These are phyloP conservation scores for Artemisia tridentata DNA, from an alignment of 129 eudicot genomes.

Conservation along the genomic window DNA sequence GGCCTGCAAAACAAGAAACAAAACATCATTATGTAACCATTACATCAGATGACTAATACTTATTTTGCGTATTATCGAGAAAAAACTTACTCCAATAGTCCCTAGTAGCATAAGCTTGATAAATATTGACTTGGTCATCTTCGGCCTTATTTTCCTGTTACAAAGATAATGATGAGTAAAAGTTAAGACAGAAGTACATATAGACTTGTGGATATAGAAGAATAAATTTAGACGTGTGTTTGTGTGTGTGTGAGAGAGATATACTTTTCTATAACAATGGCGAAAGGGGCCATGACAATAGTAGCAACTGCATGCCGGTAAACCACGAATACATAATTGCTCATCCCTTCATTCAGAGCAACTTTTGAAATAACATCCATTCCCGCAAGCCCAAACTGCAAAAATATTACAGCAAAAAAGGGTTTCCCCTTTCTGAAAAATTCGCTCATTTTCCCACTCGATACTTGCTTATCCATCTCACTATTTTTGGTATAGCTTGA, in stretches of 20 bases:
- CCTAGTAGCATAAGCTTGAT: constrained; percentile 60
- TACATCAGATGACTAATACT: background rate
- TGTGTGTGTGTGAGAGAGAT: background rate
- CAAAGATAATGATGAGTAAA: constrained; percentile 15
- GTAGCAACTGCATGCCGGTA: constrained; percentile 55
- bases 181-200: background rate
- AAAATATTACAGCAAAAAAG: constrained; percentile 44
- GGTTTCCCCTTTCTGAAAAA: constrained; percentile 37
- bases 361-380: constrained; percentile 45
- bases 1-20: constrained; percentile 52
- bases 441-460: constrained; percentile 15
- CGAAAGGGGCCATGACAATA: constrained; percentile 56
- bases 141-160: constrained; percentile 81
- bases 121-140: constrained; percentile 67
- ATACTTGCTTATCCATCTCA: constrained; percentile 26
- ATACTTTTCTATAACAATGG: constrained; percentile 50
- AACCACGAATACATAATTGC: constrained; percentile 52
- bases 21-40: constrained; percentile 16
- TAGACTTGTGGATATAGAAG: constrained; percentile 4
- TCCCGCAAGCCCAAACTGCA: constrained; percentile 62
- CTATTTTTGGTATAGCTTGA: constrained; percentile 6
- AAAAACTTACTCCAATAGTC: constrained; percentile 71
- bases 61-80: background rate
- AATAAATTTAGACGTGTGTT: background rate
- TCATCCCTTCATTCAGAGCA: constrained; percentile 61